Conservation (phyloP, 257 asterid genomes). For the Solanum virginianum region DNA sequence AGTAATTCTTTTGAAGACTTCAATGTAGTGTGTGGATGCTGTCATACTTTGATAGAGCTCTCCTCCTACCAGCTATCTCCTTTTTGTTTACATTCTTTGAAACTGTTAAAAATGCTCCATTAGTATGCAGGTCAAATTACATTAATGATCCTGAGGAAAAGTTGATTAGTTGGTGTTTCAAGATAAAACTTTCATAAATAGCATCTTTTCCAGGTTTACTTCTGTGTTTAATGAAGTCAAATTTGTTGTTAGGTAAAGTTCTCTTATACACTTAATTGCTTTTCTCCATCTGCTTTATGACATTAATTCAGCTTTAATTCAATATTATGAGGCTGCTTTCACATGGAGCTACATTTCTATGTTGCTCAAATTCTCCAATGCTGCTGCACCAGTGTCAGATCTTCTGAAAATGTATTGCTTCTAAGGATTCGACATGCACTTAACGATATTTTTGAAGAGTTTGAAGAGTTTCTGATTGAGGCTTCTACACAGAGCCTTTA, state of each 20-base stretch:
- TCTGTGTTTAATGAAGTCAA: neutral
- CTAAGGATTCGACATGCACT: neutral
- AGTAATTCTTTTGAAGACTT: neutral
- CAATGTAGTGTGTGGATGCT: neutral
- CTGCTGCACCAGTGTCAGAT: neutral
- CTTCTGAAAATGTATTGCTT: neutral
- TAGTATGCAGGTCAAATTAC: neutral
- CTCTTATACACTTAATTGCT: neutral
- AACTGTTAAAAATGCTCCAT: neutral
- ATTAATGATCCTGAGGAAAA: neutral
- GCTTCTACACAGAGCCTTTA: neutral
- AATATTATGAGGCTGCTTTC: neutral
- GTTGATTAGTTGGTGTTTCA: neutral
- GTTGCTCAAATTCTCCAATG: neutral
- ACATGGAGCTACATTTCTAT: neutral
- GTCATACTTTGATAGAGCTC: neutral
- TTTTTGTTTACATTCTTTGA: neutral
- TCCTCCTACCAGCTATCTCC: neutral
- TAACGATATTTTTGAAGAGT: neutral
- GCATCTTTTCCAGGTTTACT: neutral
- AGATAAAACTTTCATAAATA: neutral
- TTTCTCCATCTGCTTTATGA: neutral
- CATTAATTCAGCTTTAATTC: neutral
- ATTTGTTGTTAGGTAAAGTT: neutral
- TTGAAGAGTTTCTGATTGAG: neutral